Evolutionary conservation across 2,329 filamentous ascomycete species (phyloP).

Genomic region (Trematosphaeria pertusa): DNA sequence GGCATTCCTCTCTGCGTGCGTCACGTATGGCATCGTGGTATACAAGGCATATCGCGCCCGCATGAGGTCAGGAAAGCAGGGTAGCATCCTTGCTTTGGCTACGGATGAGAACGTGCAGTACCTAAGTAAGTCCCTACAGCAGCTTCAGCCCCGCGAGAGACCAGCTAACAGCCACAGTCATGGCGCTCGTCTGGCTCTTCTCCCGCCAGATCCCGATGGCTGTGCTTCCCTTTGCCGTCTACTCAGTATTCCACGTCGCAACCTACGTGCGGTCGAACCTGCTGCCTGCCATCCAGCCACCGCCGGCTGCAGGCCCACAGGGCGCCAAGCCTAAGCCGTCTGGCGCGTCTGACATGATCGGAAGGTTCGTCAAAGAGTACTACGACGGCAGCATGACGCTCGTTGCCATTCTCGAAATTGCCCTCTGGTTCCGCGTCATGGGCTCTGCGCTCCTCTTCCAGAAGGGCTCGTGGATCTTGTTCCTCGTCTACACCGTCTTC

Average conservation of each 20-base stretch:
- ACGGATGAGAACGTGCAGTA: conserved; percentile 98
- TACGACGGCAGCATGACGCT: conserved; percentile 96
- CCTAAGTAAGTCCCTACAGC: conserved; percentile 70
- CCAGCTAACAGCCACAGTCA: conserved; percentile 62
- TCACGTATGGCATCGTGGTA: conserved; percentile 96
- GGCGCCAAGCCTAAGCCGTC: conserved; percentile 64
- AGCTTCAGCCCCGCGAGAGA: conserved; percentile 17
- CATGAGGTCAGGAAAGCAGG: conserved; percentile 73
- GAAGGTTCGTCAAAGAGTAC: conserved; percentile 95
- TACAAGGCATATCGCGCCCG: conserved; percentile 96
- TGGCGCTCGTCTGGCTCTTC: conserved; percentile 96
- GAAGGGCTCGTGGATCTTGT: conserved; percentile 87
- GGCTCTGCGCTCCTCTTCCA: conserved; percentile 85
- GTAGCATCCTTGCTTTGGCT: conserved; percentile 70
- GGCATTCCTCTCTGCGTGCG: conserved; percentile 86
- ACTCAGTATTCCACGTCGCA: conserved; percentile 97
- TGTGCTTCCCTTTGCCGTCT: conserved; percentile 92
- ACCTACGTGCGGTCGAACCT: conserved; percentile 95
- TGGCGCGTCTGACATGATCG: conserved; percentile 81
- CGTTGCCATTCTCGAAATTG: conserved; percentile 86
- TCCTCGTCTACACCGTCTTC: conserved; percentile 88
- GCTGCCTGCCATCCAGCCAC: conserved; percentile 82
- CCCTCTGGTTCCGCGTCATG: conserved; percentile 83
- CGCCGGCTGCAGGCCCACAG: conserved; percentile 59
- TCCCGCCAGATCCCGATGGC: conserved; percentile 88